Percentiles rank a stretch among this genome's conserved stretches.
These are phyloP conservation scores for Microcyclosporella mali DNA, from an alignment of 2,329 filamentous ascomycete species.

Conservation along the genomic window DNA sequence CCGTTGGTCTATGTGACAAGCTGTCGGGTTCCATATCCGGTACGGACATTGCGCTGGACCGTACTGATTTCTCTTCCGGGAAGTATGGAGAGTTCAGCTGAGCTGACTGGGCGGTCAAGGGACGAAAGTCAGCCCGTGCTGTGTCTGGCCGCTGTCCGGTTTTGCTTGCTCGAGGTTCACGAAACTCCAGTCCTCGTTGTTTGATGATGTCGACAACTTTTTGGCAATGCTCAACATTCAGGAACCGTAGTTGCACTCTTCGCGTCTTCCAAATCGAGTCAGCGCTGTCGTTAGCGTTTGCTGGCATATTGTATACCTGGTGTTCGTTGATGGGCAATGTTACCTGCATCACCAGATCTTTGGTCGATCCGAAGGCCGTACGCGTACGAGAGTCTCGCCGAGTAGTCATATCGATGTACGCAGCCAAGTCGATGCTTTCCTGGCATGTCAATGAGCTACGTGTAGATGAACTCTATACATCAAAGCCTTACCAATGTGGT, in stretches of 20 bases:
- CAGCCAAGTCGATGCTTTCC: constrained; percentile 28
- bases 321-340: too few species aligned
- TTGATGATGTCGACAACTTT: constrained; percentile 20
- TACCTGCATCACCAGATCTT: constrained; percentile 29
- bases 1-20: neutral
- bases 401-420: constrained; percentile 19
- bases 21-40: constrained; percentile 10
- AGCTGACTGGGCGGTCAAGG: constrained; percentile 6
- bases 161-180: constrained; percentile 18
- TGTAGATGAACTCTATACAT: neutral
- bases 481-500: constrained; percentile 38
- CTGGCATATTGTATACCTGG: too few species aligned
- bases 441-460: constrained; percentile 5
- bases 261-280: constrained; percentile 17
- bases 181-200: constrained; percentile 26
- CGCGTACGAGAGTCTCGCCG: too few species aligned
- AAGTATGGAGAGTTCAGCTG: constrained; percentile 3
- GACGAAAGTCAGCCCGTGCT: constrained; percentile 6
- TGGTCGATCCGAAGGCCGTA: constrained; percentile 30
- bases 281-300: too few species aligned
- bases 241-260: constrained; percentile 30
- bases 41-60: constrained; percentile 10
- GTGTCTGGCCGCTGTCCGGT: constrained; percentile 8
- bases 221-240: constrained; percentile 17
- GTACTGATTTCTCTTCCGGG: neutral